phyloP scores from a whole-genome alignment of 176 grass and related monocot species.

The Aegilops umbellulata region DNA sequence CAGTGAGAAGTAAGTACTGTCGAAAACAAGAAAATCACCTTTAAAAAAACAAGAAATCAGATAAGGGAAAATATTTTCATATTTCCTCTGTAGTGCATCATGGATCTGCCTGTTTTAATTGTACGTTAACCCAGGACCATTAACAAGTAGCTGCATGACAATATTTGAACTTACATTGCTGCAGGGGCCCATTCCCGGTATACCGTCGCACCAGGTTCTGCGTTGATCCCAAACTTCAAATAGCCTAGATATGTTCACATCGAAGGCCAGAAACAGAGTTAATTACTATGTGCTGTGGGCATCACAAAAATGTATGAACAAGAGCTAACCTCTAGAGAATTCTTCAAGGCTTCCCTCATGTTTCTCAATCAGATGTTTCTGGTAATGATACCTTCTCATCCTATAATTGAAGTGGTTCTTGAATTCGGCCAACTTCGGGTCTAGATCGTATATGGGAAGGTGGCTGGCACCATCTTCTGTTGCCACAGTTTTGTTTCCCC shows the following conservation, averaged over 20 bases:
- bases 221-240: constrained; percentile 91
- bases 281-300: not conserved
- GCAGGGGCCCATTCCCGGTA: constrained; percentile 97
- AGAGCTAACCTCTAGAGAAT: constrained; percentile 68
- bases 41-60: not conserved
- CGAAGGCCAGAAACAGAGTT: constrained; percentile 51
- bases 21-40: not conserved
- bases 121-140: not conserved
- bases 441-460: constrained; percentile 70
- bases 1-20: not conserved
- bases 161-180: constrained; percentile 70
- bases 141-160: not conserved
- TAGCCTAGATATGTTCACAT: constrained; percentile 68
- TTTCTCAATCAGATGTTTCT: constrained; percentile 68
- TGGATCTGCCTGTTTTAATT: not conserved
- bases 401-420: constrained; percentile 80
- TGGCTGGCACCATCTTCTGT: constrained; percentile 28
- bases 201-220: constrained; percentile 45
- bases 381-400: constrained; percentile 58
- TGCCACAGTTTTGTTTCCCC: constrained; percentile 38
- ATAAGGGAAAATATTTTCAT: not conserved
- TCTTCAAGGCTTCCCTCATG: constrained; percentile 72
- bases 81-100: not conserved
- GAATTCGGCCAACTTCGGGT: constrained; percentile 54
- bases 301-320: not conserved